Evolutionary conservation across 257 asterid species (phyloP), one percentile per base, ranked within the genome.

Genomic region (Craterostigma plantagineum): DNA sequence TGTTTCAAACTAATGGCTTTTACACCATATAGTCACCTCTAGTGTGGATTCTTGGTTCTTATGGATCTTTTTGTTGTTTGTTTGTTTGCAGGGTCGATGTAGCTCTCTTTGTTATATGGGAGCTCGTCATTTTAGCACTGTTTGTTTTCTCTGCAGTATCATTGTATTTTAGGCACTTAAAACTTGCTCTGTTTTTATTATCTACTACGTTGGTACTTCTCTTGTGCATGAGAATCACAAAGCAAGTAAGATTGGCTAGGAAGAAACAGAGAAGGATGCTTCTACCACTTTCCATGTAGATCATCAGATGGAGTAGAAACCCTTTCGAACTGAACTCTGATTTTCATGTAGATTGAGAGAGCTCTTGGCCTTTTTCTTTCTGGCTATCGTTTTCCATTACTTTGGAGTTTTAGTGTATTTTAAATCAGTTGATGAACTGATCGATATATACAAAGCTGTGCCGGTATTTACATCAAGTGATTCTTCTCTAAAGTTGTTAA

Each of bases 241-340:
- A 87, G 70, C 92, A 74, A 64, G 79, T 72, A 33, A 64, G 67
- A 56, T 65, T 60, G 48, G 85, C 93, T 46, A 45, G 78, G 61
- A 81, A 63, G 75, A 81, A 76, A 82, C 81, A 71, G 66, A 73
- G 92, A 62, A 87, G 92, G 60, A 81, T 87, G 97, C 93, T 87
- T 69, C 90, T 81, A 60, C 97, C 97, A 10, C 70, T 82, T 52
- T 87, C 95, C 11, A 82, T 82, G 85, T 81, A 81, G 68, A 50
- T 38, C 35, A 38, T 16, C 1, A 9, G 13, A 35, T 17, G 47
- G 43, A n/a, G 46, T 35, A 42, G 30, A 38, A 49, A 27, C 57
- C 38, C 50, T 50, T 55, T 40, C 52, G 35, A 12, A 27, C 17
- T 18, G 3, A 35, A 46, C 43, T 51, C 55, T 46, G 46, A n/a